Evolutionary conservation across 331 rosid species (phyloP).

Genomic region (Cydonia oblonga): DNA sequence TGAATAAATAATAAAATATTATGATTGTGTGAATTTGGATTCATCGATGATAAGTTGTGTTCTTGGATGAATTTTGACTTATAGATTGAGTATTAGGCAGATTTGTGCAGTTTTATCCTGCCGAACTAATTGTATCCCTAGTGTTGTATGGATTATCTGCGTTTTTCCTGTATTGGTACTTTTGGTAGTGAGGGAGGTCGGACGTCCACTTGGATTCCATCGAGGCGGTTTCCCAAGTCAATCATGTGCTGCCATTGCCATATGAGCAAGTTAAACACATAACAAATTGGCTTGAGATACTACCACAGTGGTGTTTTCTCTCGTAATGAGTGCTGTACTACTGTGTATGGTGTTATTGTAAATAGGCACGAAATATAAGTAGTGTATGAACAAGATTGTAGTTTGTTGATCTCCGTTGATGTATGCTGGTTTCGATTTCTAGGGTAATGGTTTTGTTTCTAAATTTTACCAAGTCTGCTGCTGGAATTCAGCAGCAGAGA

Average conservation of each 20-base stretch:
- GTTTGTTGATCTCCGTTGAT: not conserved
- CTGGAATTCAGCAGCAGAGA: not conserved
- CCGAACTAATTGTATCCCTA: too few relatives aligned
- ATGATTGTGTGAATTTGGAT: not conserved
- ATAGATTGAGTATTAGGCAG: not conserved
- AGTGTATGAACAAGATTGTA: not conserved
- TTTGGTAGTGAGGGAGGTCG: not conserved
- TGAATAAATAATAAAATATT: not conserved
- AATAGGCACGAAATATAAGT: too few relatives aligned
- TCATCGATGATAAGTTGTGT: not conserved
- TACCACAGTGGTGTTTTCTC: not conserved
- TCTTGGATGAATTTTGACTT: not conserved
- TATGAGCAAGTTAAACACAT: not conserved
- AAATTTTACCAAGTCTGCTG: not conserved
- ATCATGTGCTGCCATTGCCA: not conserved
- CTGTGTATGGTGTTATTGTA: too few relatives aligned
- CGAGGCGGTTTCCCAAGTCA: too few relatives aligned
- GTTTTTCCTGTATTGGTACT: not conserved
- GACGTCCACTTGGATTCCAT: not conserved
- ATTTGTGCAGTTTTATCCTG: not conserved
- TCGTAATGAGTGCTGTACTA: not conserved
- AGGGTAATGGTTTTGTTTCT: not conserved
- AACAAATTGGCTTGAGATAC: not conserved
- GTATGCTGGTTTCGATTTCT: not conserved
- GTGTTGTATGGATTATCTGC: not conserved